A percentile compares a stretch with the other conserved stretches of the same genome.
Conservation (phyloP, 805 yeast species). For the Ogataea pignaliae region DNA sequence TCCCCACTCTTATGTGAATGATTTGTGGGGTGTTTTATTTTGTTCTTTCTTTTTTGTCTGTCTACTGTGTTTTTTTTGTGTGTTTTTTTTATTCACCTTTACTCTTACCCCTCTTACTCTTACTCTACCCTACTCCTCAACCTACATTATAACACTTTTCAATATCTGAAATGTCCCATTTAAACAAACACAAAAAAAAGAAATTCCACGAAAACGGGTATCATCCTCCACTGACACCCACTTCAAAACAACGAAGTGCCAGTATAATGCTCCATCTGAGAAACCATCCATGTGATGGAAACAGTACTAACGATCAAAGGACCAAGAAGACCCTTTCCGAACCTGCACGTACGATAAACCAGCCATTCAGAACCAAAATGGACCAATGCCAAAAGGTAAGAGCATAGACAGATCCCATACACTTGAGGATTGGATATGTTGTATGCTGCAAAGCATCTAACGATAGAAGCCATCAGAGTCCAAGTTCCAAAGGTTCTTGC, state of each 20-base stretch:
- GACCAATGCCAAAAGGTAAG: conserved; percentile 74
- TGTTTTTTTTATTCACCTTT: too few species aligned
- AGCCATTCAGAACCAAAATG: conserved; percentile 88
- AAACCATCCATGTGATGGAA: conserved; percentile 76
- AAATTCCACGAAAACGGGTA: too few species aligned
- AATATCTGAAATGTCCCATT: not conserved
- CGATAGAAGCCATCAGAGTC: conserved; percentile 83
- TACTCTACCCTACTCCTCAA: not conserved
- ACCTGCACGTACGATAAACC: conserved; percentile 68
- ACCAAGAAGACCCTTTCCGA: conserved; percentile 85
- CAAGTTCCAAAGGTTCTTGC: conserved; percentile 99
- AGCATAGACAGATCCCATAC: conserved; percentile 72
- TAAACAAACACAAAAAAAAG: not conserved
- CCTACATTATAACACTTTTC: not conserved
- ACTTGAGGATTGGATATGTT: conserved; percentile 63
- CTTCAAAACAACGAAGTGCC: not conserved
- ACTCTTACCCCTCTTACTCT: not conserved
- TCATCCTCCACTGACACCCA: not conserved
- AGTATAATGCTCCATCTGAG: conserved; percentile 60
- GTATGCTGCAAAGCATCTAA: conserved; percentile 85
- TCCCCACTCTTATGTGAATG: too few species aligned
- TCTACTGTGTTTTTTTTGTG: too few species aligned
- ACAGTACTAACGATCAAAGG: conserved; percentile 79
- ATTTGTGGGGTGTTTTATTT: too few species aligned
- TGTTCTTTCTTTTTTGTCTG: too few species aligned